Conservation (phyloP, 1,139 yeast species). For the Protomyces lactucae-debilis region DNA sequence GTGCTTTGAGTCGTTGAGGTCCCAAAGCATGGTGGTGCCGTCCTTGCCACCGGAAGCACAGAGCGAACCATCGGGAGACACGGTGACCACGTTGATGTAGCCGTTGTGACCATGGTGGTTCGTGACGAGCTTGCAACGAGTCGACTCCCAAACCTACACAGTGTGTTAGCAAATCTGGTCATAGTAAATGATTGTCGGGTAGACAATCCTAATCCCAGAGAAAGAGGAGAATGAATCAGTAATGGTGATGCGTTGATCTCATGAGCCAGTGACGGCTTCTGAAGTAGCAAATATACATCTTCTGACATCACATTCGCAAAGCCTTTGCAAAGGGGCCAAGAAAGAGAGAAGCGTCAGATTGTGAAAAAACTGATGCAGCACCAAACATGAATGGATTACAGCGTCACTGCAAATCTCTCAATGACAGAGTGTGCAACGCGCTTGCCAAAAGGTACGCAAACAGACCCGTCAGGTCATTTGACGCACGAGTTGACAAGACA, state of each 20-base stretch:
- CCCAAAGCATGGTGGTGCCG: slow-evolving; percentile 98
- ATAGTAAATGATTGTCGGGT: too few relatives aligned
- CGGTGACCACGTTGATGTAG: slow-evolving; percentile 94
- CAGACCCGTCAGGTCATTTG: background rate
- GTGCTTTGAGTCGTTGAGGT: slow-evolving; percentile 80
- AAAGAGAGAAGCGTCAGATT: background rate
- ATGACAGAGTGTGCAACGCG: background rate
- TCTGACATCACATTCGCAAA: slow-evolving; percentile 27
- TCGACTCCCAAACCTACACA: slow-evolving; percentile 86
- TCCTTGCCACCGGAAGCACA: slow-evolving; percentile 99
- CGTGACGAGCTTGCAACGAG: slow-evolving; percentile 80
- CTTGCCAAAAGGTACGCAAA: background rate
- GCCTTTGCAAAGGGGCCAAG: background rate
- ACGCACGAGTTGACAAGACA: background rate
- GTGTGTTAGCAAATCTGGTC: slow-evolving; percentile 14
- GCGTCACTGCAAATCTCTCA: background rate
- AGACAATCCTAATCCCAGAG: background rate
- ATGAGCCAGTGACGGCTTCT: slow-evolving; percentile 68
- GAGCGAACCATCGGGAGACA: slow-evolving; percentile 99
- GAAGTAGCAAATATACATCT: slow-evolving; percentile 95
- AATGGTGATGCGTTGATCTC: slow-evolving; percentile 76
- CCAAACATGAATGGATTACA: background rate
- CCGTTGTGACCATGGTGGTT: slow-evolving; percentile 99
- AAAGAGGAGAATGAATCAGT: slow-evolving; percentile 16
- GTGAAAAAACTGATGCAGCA: background rate